Base-by-base conservation (phyloP, 148 eudicot genomes). In the Camellia granthamiana region DNA sequence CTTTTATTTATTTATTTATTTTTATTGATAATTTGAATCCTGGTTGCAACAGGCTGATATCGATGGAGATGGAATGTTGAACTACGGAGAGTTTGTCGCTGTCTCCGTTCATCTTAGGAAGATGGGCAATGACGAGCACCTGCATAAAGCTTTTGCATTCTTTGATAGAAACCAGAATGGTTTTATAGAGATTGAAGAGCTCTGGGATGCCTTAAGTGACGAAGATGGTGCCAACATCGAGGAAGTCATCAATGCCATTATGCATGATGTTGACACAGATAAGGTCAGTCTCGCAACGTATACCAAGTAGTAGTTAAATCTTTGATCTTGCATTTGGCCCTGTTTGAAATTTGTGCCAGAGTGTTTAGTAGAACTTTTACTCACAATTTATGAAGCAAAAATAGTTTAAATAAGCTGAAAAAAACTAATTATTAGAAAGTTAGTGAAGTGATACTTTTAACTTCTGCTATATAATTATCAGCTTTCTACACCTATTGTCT, bases 211-310 rank as follows among this genome's bases (percentile, higher is more conserved):
- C 69, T 83, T 91, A 81, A 88, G 79, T 66, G 92, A 91, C n/a
- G 93, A 91, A 62, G 84, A 82, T 78, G 89, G 87, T 43, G 69
- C 83, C 58, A 85, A 84, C 69, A 88, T 69, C 47, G 91, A 87
- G 83, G 94, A 92, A 71, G 93, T 92, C 68, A 82, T 88, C 69
- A 87, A 78, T 73, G 93, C 94, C 76, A 92, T 92, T 49, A 91
- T 91, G 94, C 91, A 91, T 62, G 92, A 92, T 65, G 97, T 92
- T 43, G 93, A 92, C 77, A 92, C 90, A 9, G 93, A 91, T 84
- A 91, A 91, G 94, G 97, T 92, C 59, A 79, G 86, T 77, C 0
- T 54, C 46, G 13, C 44, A 42, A 73, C n/a, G 19, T 46, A 64
- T 54, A 64, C 51, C 16, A 30, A 51, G 55, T 52, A 60, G 55